These are phyloP conservation scores for Aotearoamyces nothofagi DNA, from an alignment of 2,329 filamentous ascomycete species.

Conservation along the genomic window DNA sequence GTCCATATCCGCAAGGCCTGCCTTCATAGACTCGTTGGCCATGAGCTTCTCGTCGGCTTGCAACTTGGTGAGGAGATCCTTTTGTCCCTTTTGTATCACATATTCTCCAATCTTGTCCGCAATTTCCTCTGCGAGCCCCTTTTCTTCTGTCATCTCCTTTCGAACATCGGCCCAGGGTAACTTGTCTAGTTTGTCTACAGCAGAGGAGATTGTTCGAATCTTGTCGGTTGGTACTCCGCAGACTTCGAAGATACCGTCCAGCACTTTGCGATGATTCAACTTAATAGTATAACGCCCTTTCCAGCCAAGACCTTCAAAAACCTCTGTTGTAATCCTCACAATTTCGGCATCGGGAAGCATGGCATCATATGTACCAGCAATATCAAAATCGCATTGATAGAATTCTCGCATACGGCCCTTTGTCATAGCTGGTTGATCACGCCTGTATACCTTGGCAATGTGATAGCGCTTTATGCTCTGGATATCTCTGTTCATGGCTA, in stretches of 20 bases:
- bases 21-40: conserved; percentile 60
- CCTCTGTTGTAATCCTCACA: conserved; percentile 67
- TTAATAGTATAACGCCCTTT: conserved; percentile 59
- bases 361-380: conserved; percentile 72
- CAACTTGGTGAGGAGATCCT: conserved; percentile 58
- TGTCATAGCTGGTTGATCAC: conserved; percentile 73
- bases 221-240: conserved; percentile 79
- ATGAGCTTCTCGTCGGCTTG: conserved; percentile 50
- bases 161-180: conserved; percentile 78
- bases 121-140: conserved; percentile 60
- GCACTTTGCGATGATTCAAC: conserved; percentile 86
- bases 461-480: conserved; percentile 87
- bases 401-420: conserved; percentile 93
- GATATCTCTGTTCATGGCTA: conserved; percentile 72
- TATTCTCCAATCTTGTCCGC: conserved; percentile 82
- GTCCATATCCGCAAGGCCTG: conserved; percentile 68
- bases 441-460: conserved; percentile 80
- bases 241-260: conserved; percentile 84
- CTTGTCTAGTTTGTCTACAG: conserved; percentile 95
- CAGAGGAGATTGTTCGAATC: conserved; percentile 77
- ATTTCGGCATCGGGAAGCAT: conserved; percentile 93
- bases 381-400: conserved; percentile 95
- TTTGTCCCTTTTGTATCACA: conserved; percentile 61
- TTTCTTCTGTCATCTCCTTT: conserved; percentile 87
- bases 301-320: conserved; percentile 70